phyloP scores from a whole-genome alignment of 163 green algal species.

The Chlorella variabilis region DNA sequence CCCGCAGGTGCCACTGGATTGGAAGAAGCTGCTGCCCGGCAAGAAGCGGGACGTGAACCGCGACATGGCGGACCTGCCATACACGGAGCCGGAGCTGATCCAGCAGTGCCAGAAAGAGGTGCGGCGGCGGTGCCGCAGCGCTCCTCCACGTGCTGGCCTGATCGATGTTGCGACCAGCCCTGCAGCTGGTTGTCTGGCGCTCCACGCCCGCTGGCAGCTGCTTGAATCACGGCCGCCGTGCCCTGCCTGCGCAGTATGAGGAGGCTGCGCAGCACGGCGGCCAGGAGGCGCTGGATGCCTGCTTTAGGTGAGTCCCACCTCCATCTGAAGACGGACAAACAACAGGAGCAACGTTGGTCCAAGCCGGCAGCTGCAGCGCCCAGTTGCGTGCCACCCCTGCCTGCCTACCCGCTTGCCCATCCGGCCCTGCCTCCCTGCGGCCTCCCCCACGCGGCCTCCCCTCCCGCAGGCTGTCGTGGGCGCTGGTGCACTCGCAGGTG shows the following conservation, averaged over 20 bases:
- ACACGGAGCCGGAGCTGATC: conserved; percentile 35
- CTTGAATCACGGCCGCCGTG: too few species aligned
- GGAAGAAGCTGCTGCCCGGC: background rate
- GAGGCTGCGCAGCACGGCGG: conserved; percentile 41
- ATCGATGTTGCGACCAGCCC: too few species aligned
- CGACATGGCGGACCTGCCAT: conserved; percentile 23
- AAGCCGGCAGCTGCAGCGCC: background rate
- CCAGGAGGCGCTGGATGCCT: conserved; percentile 36
- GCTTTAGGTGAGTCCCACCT: conserved; percentile 1
- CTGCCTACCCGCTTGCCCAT: too few species aligned
- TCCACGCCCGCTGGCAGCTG: too few species aligned
- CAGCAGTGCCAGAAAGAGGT: conserved; percentile 19
- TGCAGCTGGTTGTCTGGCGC: too few species aligned
- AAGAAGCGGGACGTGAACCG: background rate
- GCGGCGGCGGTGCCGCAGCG: too few species aligned
- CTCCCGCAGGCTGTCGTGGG: conserved; percentile 38
- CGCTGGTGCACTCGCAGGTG: conserved; percentile 37
- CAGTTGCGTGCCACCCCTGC: too few species aligned
- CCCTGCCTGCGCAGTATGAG: conserved; percentile 25
- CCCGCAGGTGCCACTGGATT: background rate
- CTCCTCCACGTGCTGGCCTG: too few species aligned
- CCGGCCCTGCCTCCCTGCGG: background rate
- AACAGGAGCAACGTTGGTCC: background rate
- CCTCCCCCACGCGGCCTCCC: background rate
- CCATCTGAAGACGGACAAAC: too few species aligned